Evolutionary conservation across 1,139 yeast genomes (phyloP), one percentile per base, ranked within the genome.

Genomic region (Geotrichum phurueaensis): DNA sequence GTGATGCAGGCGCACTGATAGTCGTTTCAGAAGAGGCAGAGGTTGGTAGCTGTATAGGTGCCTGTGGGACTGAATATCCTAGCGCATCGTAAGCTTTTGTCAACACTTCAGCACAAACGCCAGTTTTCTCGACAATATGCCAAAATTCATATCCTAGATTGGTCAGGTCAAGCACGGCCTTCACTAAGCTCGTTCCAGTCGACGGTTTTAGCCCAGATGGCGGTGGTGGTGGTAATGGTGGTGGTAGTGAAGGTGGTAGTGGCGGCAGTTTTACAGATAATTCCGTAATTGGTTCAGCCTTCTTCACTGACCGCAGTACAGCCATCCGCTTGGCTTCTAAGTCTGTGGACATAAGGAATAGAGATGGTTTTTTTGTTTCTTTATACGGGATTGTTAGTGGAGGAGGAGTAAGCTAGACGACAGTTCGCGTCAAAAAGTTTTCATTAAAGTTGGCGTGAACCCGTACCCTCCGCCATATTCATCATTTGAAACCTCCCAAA

Each of bases 291-390:
- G 39, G 29, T 22, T 45, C 15, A 3, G 53, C 45, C 47, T 52
- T 49, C 53, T 47, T 59, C 48, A 45, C 25, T 25, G 61, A 59
- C 50, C 47, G 54, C 4, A 59, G 43, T 3, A 59, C 58, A 13
- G 61, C 61, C 15, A 59, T 22, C n/a, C 61, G 36, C 29, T 59
- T 59, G n/a, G 58, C 61, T 59, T 59, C 61, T 13, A 59, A 47
- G 22, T 54, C 58, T 3, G 23, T 43, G n/a, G 52, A 33, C 54
- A 55, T 49, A 18, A n/a, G n/a, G 23, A 20, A 25, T 25, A 4
- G 1, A 33, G 22, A 7, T 53, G 18, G 31, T 27, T 27, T 4
- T 7, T 27, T 27, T 18, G 27, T 22, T 54, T 15, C 20, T 12
- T 18, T 15, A 36, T 18, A 50, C 25, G 22, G 18, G 5, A 22